phyloP scores from a whole-genome alignment of 1,284 basidiomycete genomes.

The Pascua guehoae region DNA sequence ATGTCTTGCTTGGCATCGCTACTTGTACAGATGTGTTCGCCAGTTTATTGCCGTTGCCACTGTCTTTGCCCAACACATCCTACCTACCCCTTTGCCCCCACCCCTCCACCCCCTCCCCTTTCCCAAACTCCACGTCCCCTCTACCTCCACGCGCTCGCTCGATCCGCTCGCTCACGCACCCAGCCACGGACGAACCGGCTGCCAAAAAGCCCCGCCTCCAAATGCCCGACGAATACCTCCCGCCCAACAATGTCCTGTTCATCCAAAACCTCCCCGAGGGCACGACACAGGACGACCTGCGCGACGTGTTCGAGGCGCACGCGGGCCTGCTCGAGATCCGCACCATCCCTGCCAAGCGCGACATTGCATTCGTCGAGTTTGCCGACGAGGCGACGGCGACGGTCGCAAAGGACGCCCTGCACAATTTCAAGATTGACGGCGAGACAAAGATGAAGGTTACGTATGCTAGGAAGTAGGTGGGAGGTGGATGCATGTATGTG shows the following conservation, averaged over 20 bases:
- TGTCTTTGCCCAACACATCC: too few relatives aligned
- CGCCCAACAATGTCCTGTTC: slow-evolving; percentile 98
- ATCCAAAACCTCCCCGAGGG: slow-evolving; percentile 89
- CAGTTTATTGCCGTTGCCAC: too few relatives aligned
- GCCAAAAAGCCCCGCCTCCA: slow-evolving; percentile 64
- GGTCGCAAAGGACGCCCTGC: slow-evolving; percentile 85
- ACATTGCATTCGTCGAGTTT: slow-evolving; percentile 95
- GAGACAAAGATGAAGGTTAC: slow-evolving; percentile 17
- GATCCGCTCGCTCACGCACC: neutral
- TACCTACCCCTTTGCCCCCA: too few relatives aligned
- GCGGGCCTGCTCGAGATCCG: slow-evolving; percentile 91
- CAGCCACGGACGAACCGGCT: slow-evolving; percentile 6
- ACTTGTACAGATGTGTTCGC: too few relatives aligned
- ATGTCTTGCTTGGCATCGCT: too few relatives aligned
- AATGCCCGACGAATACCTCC: slow-evolving; percentile 99
- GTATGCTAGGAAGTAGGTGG: slow-evolving; percentile 13
- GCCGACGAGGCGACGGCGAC: slow-evolving; percentile 83
- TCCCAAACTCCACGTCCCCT: too few relatives aligned
- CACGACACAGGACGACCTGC: slow-evolving; percentile 80
- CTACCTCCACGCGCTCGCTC: too few relatives aligned
- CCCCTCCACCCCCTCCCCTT: too few relatives aligned
- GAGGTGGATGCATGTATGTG: neutral
- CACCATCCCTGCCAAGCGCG: slow-evolving; percentile 90
- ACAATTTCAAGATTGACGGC: slow-evolving; percentile 86
- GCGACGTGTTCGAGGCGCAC: slow-evolving; percentile 85